phyloP scores from a whole-genome alignment of 1,139 yeast species.

The Yamadazyma friedrichii region DNA sequence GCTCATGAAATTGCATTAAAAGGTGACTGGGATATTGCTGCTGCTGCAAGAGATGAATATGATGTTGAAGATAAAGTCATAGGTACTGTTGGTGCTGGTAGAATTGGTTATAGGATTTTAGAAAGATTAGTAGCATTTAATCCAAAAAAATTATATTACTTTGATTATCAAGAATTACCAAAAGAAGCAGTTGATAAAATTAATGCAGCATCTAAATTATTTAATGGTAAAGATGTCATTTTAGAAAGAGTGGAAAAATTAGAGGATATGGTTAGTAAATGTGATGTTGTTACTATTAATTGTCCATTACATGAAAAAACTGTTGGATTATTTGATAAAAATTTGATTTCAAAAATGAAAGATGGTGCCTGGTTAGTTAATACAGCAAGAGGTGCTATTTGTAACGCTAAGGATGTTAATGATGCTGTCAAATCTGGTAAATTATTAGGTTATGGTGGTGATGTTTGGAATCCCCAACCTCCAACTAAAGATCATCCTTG shows the following conservation, averaged over 20 bases:
- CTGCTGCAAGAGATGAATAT: conserved; percentile 67
- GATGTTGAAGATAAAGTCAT: conserved; percentile 76
- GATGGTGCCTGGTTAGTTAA: conserved; percentile 76
- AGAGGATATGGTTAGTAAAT: conserved; percentile 65
- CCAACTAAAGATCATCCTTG: conserved; percentile 77
- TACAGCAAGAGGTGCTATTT: conserved; percentile 84
- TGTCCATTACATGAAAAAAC: conserved; percentile 76
- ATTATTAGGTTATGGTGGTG: conserved; percentile 79
- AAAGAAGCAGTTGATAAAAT: conserved; percentile 54
- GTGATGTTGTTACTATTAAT: conserved; percentile 77
- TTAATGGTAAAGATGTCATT: conserved; percentile 42
- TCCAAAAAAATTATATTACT: conserved; percentile 71
- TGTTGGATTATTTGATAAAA: conserved; percentile 64
- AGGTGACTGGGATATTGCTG: conserved; percentile 79
- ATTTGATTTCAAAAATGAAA: conserved; percentile 68
- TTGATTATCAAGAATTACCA: conserved; percentile 72
- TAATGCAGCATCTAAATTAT: conserved; percentile 37
- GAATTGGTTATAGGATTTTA: conserved; percentile 76
- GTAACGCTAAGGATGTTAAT: conserved; percentile 71
- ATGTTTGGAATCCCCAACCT: conserved; percentile 82
- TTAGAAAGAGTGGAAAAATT: conserved; percentile 57
- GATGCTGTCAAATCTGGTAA: conserved; percentile 71
- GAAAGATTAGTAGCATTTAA: conserved; percentile 73
- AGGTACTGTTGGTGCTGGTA: conserved; percentile 80
- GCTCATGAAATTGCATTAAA: conserved; percentile 66